phyloP scores from a whole-genome alignment of 176 grass and related monocot species.

The Dendrocalamus sinicus region DNA sequence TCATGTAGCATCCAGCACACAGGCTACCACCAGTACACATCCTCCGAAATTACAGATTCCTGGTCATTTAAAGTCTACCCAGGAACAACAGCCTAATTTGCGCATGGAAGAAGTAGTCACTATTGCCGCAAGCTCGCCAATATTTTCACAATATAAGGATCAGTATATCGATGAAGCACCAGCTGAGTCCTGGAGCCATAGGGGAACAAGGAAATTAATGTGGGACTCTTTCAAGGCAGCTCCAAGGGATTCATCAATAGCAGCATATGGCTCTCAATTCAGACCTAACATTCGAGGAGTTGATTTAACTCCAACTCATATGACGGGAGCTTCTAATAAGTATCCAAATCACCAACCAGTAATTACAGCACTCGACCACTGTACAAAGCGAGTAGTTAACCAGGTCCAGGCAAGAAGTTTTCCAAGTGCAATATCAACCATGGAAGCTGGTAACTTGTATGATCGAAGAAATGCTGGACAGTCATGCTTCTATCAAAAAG shows the following conservation, averaged over 20 bases:
- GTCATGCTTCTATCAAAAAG: conserved; percentile 46
- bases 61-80: conserved; percentile 27
- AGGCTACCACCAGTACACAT: conserved; percentile 2
- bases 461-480: conserved; percentile 44
- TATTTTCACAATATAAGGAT: conserved; percentile 42
- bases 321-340: conserved; percentile 29
- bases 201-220: conserved; percentile 40
- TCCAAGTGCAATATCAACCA: conserved; percentile 32
- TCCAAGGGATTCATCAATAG: conserved; percentile 31
- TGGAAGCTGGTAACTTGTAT: conserved; percentile 37
- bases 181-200: conserved; percentile 26
- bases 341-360: conserved; percentile 39
- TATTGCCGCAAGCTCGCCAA: conserved; percentile 36
- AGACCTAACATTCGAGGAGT: conserved; percentile 31
- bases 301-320: conserved; percentile 42
- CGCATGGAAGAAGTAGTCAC: conserved; percentile 39
- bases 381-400: conserved; percentile 32
- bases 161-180: conserved; percentile 34
- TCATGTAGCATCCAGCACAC: conserved; percentile 11
- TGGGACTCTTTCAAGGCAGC: conserved; percentile 41
- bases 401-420: conserved; percentile 32
- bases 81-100: conserved; percentile 28
- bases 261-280: conserved; percentile 40
- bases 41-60: conserved; percentile 28
- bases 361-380: conserved; percentile 10